Base-by-base conservation (phyloP, 1,284 basidiomycete species). In the Apiotrichum siamense region DNA sequence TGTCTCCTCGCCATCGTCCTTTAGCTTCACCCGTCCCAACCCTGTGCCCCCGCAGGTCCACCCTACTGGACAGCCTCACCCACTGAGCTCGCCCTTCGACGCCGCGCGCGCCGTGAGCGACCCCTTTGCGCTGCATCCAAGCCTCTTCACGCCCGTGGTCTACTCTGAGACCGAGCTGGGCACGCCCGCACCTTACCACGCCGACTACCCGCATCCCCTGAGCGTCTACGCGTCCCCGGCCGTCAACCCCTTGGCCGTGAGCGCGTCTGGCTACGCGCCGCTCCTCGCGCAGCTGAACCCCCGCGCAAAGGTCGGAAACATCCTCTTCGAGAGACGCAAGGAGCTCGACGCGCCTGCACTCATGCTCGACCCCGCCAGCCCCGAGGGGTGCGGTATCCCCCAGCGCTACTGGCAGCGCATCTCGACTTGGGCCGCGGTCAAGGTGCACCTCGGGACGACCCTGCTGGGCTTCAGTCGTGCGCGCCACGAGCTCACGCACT, bases 341-440 rank as follows among this genome's bases (percentile, higher is more conserved):
- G 57, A 57, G 31, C 50, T 62, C 42, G 58, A 53, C 20, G 63
- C 51, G 5, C 59, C 56, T 10, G 63, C 52, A 20, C 45, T 66
- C 44, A 54, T 54, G 42, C 39, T 63, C 43, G 46, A 60, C 35
- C 49, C 58, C n/a, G 37, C 44, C 44, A 51, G 47, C 44, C 59
- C 54, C 15, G 64, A 68, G 17, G 70, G 70, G 1, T 67, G 65
- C 41, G 68, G 70, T n/a, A 70, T 72, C 24, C 70, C 70, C 0
- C 68, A 69, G 37, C 50, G 56, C 23, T 54, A 62, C 33, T 67
- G 67, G 61, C 7, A 55, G 0, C 41, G 38, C 11, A 45, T 59
- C 2, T 38, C 44, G 1, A 24, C 45, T 2, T 55, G 53, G 48
- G 50, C 48, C 6, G 48, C 41, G 15, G 57, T 58, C 39, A 59